Evolutionary conservation across 306 rosid species (phyloP).

Genomic region (Vicia faba): DNA sequence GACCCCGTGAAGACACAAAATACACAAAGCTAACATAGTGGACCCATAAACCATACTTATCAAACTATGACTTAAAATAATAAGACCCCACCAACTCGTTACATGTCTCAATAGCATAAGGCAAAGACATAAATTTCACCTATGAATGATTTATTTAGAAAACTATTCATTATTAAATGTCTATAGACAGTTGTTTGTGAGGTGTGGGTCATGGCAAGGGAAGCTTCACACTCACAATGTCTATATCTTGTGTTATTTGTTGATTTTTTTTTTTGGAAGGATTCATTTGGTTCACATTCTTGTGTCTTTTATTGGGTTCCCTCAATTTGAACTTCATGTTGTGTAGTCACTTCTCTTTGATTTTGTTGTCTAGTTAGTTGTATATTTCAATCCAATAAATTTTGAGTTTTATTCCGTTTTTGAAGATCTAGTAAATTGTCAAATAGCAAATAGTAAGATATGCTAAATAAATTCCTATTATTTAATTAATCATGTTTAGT

Average conservation of each 20-base stretch:
- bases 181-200: slow-evolving; percentile 41
- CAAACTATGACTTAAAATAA: slow-evolving; percentile 16
- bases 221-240: slow-evolving; percentile 18
- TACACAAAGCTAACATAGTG: slow-evolving; percentile 20
- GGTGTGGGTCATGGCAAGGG: slow-evolving; percentile 41
- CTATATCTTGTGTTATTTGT: neutral
- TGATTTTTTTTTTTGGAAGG: slow-evolving; percentile 26
- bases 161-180: slow-evolving; percentile 48
- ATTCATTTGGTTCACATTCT: slow-evolving; percentile 33
- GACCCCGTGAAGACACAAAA: slow-evolving; percentile 38
- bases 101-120: slow-evolving; percentile 42
- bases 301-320: slow-evolving; percentile 30
- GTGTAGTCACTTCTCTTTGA: slow-evolving; percentile 40
- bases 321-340: slow-evolving; percentile 17
- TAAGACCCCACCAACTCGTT: slow-evolving; percentile 37
- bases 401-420: slow-evolving; percentile 14
- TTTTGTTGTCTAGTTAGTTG: slow-evolving; percentile 40
- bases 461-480: slow-evolving; percentile 8
- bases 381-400: slow-evolving; percentile 19
- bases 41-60: slow-evolving; percentile 9
- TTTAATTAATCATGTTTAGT: neutral
- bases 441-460: slow-evolving; percentile 7
- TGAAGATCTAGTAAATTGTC: slow-evolving; percentile 13
- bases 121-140: slow-evolving; percentile 56
- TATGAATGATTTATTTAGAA: slow-evolving; percentile 36